Evolutionary conservation across 23 red algal genomes (phyloP).

Genomic region (Gracilaria vermiculophylla): DNA sequence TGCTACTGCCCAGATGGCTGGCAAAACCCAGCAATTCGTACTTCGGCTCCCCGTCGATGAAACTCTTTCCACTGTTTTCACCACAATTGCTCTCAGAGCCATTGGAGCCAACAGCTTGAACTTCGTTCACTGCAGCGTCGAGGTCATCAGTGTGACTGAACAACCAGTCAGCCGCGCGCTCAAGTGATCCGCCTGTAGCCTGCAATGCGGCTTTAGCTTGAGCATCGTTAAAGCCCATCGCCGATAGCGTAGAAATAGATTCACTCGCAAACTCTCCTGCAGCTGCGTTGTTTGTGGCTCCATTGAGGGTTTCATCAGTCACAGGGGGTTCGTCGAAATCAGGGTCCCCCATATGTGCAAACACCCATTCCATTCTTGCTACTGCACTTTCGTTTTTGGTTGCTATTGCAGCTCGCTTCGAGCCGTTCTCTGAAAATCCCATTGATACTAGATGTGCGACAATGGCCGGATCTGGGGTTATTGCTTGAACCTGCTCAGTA

Average conservation of each 20-base stretch:
- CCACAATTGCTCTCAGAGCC: slow-evolving; percentile 3
- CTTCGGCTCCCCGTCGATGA: slow-evolving; percentile 62
- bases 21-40: slow-evolving; percentile 84
- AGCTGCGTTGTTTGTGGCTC: not conserved
- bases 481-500: not conserved
- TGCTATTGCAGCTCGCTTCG: slow-evolving; percentile 72
- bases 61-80: not conserved
- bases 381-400: slow-evolving; percentile 67
- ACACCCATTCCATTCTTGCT: slow-evolving; percentile 80
- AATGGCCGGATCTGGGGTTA: slow-evolving; percentile 65
- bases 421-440: slow-evolving; percentile 84
- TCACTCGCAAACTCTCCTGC: not conserved
- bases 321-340: slow-evolving; percentile 76
- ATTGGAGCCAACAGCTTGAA: not conserved
- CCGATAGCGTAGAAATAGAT: slow-evolving; percentile 25
- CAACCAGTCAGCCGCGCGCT: slow-evolving; percentile 93
- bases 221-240: slow-evolving; percentile 83
- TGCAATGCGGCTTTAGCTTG: slow-evolving; percentile 74
- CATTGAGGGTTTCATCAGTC: not conserved
- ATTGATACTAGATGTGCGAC: slow-evolving; percentile 69
- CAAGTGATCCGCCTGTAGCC: slow-evolving; percentile 50
- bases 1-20: slow-evolving; percentile 86
- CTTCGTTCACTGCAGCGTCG: slow-evolving; percentile 12
- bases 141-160: slow-evolving; percentile 69
- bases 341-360: slow-evolving; percentile 77